Evolutionary conservation across 225 moss, liverwort and hornwort species (phyloP), one percentile per base, ranked within the genome.

Genomic region (Polytrichum formosum): DNA sequence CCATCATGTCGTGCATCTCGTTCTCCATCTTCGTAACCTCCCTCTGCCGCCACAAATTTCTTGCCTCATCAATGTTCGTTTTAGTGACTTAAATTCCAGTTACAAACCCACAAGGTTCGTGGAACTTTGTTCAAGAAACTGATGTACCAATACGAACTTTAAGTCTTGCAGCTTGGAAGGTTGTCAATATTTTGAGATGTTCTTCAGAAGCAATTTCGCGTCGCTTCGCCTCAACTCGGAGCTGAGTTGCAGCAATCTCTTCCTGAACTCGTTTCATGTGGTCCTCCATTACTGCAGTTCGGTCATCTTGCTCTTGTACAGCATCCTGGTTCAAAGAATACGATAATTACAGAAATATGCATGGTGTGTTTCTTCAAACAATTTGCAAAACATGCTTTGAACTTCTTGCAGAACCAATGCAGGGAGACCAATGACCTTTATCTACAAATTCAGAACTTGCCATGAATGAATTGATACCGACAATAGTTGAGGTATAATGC

Each of bases 211-310:
- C 83, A 67, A 92, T 86, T 73, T 98, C 97, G 37, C 92, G 90
- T 56, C 23, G 72, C 67, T 90, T 98, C 37, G 84, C 92, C 46
- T 98, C 91, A 18, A 91, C 88, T 71, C 97, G 88, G 63, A 89
- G 88, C 77, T 98, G 94, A 20, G 88, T 91, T 71, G 91, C 84
- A 0, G 33, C 79, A 22, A 98, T 94, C 66, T 98, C 92, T 46
- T 98, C 91, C 68, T 94, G 94, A 62, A 98, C 92, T 69, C 90
- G 82, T 75, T 94, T 92, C 97, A 98, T 98, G 19, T 98, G 97
- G 74, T 98, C 97, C 68, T 94, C 97, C 92, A 98, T 94, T 33
- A 92, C 82, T 28, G 65, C 81, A 5, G 97, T 81, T 75, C 97
- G 81, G 68, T 98, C 94, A 30, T 87, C 84, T 94, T 98, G 97